Percentiles rank a stretch among this genome's conserved stretches.
phyloP scores from a whole-genome alignment of 1,284 basidiomycete genomes.

The Tetrapyrgos nigripes region DNA sequence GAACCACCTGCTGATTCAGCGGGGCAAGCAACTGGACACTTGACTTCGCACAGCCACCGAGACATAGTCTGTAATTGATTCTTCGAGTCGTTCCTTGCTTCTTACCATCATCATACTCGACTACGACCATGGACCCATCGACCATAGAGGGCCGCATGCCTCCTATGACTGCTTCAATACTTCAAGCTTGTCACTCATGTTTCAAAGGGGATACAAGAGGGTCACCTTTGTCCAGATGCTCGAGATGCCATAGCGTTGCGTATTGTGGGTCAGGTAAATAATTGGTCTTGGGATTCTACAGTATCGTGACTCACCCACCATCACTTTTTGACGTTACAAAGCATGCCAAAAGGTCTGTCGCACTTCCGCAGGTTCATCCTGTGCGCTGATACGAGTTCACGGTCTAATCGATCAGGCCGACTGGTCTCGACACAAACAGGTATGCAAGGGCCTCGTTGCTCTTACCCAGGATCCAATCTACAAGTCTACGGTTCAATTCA shows the following conservation, averaged over 20 bases:
- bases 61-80: too few relatives aligned
- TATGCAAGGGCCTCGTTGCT: slow-evolving; percentile 32
- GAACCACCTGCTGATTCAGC: too few relatives aligned
- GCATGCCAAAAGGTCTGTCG: slow-evolving; percentile 15
- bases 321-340: not conserved
- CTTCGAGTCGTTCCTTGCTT: too few relatives aligned
- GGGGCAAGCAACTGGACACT: too few relatives aligned
- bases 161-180: slow-evolving; percentile 29
- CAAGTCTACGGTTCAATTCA: slow-evolving; percentile 13
- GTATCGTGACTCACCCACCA: not conserved
- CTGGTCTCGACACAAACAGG: slow-evolving; percentile 30
- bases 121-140: too few relatives aligned
- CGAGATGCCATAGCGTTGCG: slow-evolving; percentile 31
- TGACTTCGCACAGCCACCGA: too few relatives aligned
- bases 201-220: slow-evolving; percentile 27
- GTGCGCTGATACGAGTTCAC: not conserved
- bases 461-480: slow-evolving; percentile 23
- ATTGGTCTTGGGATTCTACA: not conserved
- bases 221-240: slow-evolving; percentile 30
- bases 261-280: slow-evolving; percentile 36
- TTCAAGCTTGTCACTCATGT: slow-evolving; percentile 37
- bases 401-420: slow-evolving; percentile 21
- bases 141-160: too few relatives aligned
- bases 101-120: too few relatives aligned
- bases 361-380: too few relatives aligned